A percentile compares a stretch with the other conserved stretches of the same genome.
Conservation (phyloP, 2,329 filamentous ascomycete species). For the Cercospora brassicicola region DNA sequence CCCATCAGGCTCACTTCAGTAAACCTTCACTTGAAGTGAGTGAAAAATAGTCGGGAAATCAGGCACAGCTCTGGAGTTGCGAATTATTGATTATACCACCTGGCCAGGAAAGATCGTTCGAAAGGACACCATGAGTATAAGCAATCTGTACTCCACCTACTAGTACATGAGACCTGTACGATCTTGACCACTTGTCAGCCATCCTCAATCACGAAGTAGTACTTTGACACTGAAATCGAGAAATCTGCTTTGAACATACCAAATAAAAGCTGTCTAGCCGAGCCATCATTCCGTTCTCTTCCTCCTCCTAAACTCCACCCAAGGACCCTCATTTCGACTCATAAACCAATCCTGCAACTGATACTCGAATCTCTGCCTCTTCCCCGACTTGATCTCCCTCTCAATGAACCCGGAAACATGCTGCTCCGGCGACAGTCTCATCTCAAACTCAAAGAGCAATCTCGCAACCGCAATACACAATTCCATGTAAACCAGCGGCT, state of each 20-base stretch:
- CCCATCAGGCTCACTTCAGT: too few relatives aligned
- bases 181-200: too few relatives aligned
- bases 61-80: too few relatives aligned
- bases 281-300: neutral
- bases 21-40: too few relatives aligned
- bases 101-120: neutral
- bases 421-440: conserved; percentile 33
- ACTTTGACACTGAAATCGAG: too few relatives aligned
- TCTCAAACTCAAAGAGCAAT: conserved; percentile 31
- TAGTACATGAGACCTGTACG: too few relatives aligned
- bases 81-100: neutral
- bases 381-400: conserved; percentile 54
- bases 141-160: too few relatives aligned
- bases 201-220: too few relatives aligned
- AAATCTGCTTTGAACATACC: neutral
- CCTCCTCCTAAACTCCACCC: conserved; percentile 55
- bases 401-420: conserved; percentile 57
- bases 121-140: too few relatives aligned
- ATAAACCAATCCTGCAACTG: conserved; percentile 73
- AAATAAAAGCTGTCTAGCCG: neutral
- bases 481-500: conserved; percentile 42
- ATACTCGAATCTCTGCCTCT: conserved; percentile 61
- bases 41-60: too few relatives aligned
- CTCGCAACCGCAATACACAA: conserved; percentile 30
- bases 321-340: conserved; percentile 68